Base-by-base conservation (phyloP, 2,329 filamentous ascomycete genomes). In the Davidsoniella neocaledoniae region DNA sequence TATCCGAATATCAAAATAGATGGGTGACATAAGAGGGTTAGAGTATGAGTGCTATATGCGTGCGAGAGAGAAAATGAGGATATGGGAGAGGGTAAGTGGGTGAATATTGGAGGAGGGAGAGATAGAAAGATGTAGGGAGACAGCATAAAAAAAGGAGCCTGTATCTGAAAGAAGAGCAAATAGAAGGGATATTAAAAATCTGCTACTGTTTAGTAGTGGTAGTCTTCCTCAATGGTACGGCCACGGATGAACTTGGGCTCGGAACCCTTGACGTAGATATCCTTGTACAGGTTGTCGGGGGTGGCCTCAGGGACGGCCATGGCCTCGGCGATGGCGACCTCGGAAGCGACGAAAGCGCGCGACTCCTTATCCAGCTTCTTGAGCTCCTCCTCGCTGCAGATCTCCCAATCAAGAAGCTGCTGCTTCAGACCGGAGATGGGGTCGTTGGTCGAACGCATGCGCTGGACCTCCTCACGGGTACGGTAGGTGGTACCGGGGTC, bases 401-500 rank as follows among this genome's bases (percentile, higher is more conserved):
- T 83, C 54, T 78, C 78, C 91, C 91, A 98, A 69, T 98, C 91
- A 53, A 98, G 72, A 57, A 98, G 82, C 76, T 94, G 94, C 74
- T 91, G 84, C 81, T 96, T 96, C 59, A 98, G 79, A 54, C 91
- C 91, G 61, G 88, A 87, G 63, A 98, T 98, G 58, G 91, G 87
- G 71, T 98, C 91, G 71, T 96, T 86, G 70, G 91, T 98, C 60
- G 84, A 93, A 63, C 91, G 86, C 91, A 98, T 98, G 68, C 90
- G 88, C 76, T 95, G 90, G 64, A 98, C 94, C 73, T 98, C 91
- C 74, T 98, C 91, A 69, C 91, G 87, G 59, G 90, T 95, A 68
- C 88, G 83, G 83, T 98, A 98, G 61, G 91, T 96, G 67, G 91
- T 98, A 67, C 91, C 91, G 53, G 91, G 91, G 68, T 98, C 91